These are phyloP conservation scores for Apiospora kogelbergensis DNA, from an alignment of 2,329 filamentous ascomycete genomes.

Conservation along the genomic window DNA sequence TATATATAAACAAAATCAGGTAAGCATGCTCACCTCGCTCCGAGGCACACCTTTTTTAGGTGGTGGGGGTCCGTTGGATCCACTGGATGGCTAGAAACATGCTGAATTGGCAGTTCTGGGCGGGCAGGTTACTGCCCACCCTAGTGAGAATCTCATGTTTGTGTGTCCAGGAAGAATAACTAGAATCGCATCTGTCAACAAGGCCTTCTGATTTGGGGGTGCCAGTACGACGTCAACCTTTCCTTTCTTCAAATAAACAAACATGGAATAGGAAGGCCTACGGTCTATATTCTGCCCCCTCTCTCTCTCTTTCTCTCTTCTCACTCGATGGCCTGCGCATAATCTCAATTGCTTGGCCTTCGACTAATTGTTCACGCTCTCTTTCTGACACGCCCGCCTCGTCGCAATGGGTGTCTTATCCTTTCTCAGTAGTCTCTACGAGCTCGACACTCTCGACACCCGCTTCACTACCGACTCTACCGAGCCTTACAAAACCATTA, in stretches of 20 bases:
- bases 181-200: background rate
- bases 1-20: background rate
- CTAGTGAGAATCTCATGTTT: constrained; percentile 3
- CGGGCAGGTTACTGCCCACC: background rate
- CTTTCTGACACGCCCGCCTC: background rate
- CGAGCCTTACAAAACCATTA: constrained; percentile 61
- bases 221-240: background rate
- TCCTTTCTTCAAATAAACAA: background rate
- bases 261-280: background rate
- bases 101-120: background rate
- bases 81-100: background rate
- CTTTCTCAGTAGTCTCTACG: constrained; percentile 52
- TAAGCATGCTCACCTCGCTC: background rate
- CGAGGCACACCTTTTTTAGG: background rate
- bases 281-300: background rate
- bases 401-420: constrained; percentile 38
- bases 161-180: constrained; percentile 3
- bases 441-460: constrained; percentile 61
- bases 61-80: background rate
- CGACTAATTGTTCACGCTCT: background rate
- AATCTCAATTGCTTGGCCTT: background rate
- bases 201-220: background rate
- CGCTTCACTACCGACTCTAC: constrained; percentile 69
- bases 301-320: background rate
- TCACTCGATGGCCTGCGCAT: background rate